Evolutionary conservation across 441 rosid species (phyloP), one percentile per base, ranked within the genome.

Genomic region (Populus hybrid): DNA sequence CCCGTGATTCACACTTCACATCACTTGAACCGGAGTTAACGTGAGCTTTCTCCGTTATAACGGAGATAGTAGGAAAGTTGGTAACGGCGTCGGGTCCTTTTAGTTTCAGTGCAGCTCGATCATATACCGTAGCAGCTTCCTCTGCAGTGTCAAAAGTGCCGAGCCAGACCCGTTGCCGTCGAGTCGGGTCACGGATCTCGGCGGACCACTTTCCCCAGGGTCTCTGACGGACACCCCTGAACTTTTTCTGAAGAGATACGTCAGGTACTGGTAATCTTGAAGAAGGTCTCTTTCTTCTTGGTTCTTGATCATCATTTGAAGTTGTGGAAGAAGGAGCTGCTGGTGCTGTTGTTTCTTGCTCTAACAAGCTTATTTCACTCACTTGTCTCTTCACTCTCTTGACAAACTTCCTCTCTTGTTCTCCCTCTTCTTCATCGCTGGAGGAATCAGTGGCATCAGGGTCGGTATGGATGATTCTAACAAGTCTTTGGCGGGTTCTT

Each of bases 391-490:
- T 87, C 14, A 77, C 77, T 77, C 79, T 71, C 21, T 12, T 2
- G n/a, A 53, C 67, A 16, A 34, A 28, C 21, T 40, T 76, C 28
- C 80, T 75, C 10, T 14, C 18, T 16, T 30, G 5, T 63, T 24
- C 74, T 2, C 74, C 77, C 2, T 78, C 26, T 12, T 85, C 87
- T 10, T 89, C 92, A n/a, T 85, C 89, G 68, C 86, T 78, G 24
- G 93, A 90, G 53, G 88, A 84, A 75, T 90, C 93, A 20, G 93
- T 90, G 71, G 93, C 93, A 50, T 88, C 85, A 14, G 87, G 87
- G 77, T 90, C 91, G 10, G 86, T 85, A 38, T 81, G 67, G 42
- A 84, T 80, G 77, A 90, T 86, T 67, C 90, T 76, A 11, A 20
- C 40, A 28, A 28, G 67, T 16, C 66, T 63, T 11, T 53, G 70